Evolutionary conservation across 495 filamentous ascomycete genomes (phyloP).

Genomic region (Penicillium turbatum): DNA sequence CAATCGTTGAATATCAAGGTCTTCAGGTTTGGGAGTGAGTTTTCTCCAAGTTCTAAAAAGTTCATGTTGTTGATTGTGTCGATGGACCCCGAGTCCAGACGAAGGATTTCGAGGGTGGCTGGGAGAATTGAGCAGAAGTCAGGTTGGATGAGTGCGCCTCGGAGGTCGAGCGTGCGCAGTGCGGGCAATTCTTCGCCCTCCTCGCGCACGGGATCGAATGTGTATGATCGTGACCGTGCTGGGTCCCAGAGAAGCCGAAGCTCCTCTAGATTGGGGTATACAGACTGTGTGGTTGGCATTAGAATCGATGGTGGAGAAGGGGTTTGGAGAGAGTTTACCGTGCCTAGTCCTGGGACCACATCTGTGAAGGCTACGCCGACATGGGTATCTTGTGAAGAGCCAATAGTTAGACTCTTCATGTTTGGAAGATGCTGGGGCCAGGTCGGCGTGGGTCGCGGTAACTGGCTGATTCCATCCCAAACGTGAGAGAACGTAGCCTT

Average conservation of each 20-base stretch:
- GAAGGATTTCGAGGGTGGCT: slow-evolving; percentile 29
- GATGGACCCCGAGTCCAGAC: slow-evolving; percentile 26
- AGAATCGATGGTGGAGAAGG: neutral
- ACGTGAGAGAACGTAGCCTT: slow-evolving; percentile 34
- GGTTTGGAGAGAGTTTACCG: neutral
- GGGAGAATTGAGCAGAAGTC: slow-evolving; percentile 24
- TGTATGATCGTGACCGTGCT: slow-evolving; percentile 11
- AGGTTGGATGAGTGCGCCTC: slow-evolving; percentile 20
- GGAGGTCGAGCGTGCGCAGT: slow-evolving; percentile 33
- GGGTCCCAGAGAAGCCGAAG: slow-evolving; percentile 32
- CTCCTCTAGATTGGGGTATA: slow-evolving; percentile 38
- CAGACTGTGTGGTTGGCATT: slow-evolving; percentile 4
- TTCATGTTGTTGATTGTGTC: no score
- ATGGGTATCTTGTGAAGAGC: slow-evolving; percentile 10
- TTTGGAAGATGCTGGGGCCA: slow-evolving; percentile 36
- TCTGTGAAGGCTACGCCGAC: slow-evolving; percentile 4
- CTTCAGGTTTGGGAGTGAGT: slow-evolving; percentile 26
- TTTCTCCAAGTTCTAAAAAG: neutral
- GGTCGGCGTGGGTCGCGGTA: neutral
- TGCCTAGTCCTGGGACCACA: slow-evolving; percentile 15
- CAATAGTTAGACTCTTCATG: slow-evolving; percentile 32
- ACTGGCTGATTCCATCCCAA: slow-evolving; percentile 9
- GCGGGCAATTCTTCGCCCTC: slow-evolving; percentile 11
- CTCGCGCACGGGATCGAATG: slow-evolving; percentile 1
- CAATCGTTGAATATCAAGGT: slow-evolving; percentile 32